Percentiles rank a stretch among this genome's conserved stretches.
These are phyloP conservation scores for Aspergillus coremiiformis DNA, from an alignment of 495 filamentous ascomycete genomes.

Conservation along the genomic window DNA sequence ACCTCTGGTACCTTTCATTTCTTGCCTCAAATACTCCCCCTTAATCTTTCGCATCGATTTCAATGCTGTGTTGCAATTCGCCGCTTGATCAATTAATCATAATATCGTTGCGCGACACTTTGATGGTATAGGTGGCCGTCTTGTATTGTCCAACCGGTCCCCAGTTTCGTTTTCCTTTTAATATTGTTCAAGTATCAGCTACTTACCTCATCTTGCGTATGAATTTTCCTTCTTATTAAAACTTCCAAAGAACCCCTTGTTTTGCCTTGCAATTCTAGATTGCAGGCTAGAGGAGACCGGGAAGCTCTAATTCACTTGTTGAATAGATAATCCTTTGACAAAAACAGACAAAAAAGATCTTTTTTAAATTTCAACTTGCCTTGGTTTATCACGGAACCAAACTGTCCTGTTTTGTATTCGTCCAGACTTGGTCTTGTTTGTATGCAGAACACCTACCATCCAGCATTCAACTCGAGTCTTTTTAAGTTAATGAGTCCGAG, in stretches of 20 bases:
- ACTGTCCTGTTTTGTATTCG: slow-evolving; percentile 25
- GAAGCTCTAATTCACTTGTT: neutral
- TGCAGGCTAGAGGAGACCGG: slow-evolving; percentile 3
- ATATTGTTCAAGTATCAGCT: neutral
- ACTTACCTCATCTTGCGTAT: neutral
- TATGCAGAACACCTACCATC: slow-evolving; percentile 29
- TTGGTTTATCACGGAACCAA: slow-evolving; percentile 12
- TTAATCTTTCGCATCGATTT: too few species aligned
- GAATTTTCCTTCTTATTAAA: neutral
- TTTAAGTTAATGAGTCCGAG: slow-evolving; percentile 22
- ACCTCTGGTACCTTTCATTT: too few species aligned
- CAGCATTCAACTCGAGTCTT: slow-evolving; percentile 28
- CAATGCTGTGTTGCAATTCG: too few species aligned
- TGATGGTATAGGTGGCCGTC: neutral
- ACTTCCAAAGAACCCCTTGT: neutral
- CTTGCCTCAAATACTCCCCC: too few species aligned
- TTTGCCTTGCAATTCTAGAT: neutral
- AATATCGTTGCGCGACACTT: neutral
- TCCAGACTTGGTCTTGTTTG: slow-evolving; percentile 29
- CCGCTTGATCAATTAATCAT: too few species aligned
- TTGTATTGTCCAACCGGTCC: neutral
- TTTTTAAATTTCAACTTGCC: neutral
- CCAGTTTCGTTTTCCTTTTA: neutral
- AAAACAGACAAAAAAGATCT: neutral
- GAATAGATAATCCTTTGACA: neutral